These are phyloP conservation scores for Suillus lakei DNA, from an alignment of 768 basidiomycete genomes.

Conservation along the genomic window DNA sequence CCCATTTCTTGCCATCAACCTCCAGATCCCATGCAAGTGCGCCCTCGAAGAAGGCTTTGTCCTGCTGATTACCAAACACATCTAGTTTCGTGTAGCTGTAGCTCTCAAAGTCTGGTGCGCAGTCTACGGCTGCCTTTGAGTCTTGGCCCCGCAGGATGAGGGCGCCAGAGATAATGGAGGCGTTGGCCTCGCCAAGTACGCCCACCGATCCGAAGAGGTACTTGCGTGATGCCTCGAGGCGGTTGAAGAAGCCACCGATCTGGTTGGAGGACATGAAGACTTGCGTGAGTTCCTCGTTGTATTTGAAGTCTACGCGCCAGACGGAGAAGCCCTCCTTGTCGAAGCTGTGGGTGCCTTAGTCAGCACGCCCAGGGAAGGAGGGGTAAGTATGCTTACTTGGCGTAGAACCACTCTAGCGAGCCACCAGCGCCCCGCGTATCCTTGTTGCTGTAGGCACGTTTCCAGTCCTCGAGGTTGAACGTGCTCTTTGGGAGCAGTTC, in stretches of 20 bases:
- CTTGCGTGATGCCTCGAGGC: constrained; percentile 95
- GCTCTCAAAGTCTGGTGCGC: constrained; percentile 91
- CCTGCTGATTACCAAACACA: constrained; percentile 59
- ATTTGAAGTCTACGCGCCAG: constrained; percentile 96
- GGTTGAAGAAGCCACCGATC: constrained; percentile 96
- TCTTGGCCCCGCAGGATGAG: constrained; percentile 87
- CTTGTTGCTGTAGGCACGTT: constrained; percentile 96
- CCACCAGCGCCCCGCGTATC: constrained; percentile 88
- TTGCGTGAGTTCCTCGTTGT: constrained; percentile 90
- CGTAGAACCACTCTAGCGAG: constrained; percentile 94
- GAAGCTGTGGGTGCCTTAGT: constrained; percentile 53
- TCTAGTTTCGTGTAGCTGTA: constrained; percentile 84
- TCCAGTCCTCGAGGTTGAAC: constrained; percentile 96
- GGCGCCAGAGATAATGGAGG: constrained; percentile 81
- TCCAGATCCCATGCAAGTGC: constrained; percentile 94
- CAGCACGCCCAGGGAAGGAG: constrained; percentile 3
- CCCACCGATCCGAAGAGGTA: constrained; percentile 94
- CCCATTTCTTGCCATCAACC: constrained; percentile 89
- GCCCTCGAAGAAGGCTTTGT: constrained; percentile 92
- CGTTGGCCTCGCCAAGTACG: constrained; percentile 81
- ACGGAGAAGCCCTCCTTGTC: constrained; percentile 89
- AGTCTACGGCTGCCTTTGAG: constrained; percentile 67
- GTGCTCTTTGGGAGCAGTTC: constrained; percentile 88
- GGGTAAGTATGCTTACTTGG: constrained; percentile 63
- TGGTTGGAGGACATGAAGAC: constrained; percentile 96